These are phyloP conservation scores for Calonectria hongkongensis DNA, from an alignment of 2,329 filamentous ascomycete genomes.

Conservation along the genomic window DNA sequence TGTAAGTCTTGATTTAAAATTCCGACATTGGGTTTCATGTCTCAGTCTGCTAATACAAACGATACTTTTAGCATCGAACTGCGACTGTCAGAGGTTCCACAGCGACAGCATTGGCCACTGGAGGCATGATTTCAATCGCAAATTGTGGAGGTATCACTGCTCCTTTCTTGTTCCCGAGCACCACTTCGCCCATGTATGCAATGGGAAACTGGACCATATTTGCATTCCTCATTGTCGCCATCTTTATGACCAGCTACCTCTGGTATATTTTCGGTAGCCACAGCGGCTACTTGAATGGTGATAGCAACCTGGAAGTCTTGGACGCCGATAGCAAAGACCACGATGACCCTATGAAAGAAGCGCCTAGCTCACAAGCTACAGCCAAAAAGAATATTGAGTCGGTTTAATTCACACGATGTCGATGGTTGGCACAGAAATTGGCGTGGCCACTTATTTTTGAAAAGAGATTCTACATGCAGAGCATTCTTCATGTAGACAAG, in stretches of 20 bases:
- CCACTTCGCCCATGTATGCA: conserved; percentile 8
- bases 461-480: too few species aligned
- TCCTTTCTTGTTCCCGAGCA: conserved; percentile 6
- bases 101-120: neutral
- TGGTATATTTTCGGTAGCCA: conserved; percentile 15
- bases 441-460: too few species aligned
- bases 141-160: conserved; percentile 14
- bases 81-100: conserved; percentile 12
- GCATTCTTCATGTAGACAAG: too few species aligned
- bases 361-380: neutral
- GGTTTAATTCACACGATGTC: neutral
- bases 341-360: neutral
- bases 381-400: neutral
- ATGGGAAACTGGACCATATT: conserved; percentile 21
- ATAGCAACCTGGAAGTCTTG: neutral
- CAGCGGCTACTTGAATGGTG: neutral
- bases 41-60: neutral
- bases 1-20: neutral
- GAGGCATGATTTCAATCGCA: conserved; percentile 19
- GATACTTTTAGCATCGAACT: neutral
- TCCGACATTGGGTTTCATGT: rapidly evolving
- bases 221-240: neutral
- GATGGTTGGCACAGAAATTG: too few species aligned
- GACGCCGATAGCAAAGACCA: neutral
- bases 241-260: neutral